These are phyloP conservation scores for Colletotrichum navitas DNA, from an alignment of 2,329 filamentous ascomycete genomes.

Conservation along the genomic window DNA sequence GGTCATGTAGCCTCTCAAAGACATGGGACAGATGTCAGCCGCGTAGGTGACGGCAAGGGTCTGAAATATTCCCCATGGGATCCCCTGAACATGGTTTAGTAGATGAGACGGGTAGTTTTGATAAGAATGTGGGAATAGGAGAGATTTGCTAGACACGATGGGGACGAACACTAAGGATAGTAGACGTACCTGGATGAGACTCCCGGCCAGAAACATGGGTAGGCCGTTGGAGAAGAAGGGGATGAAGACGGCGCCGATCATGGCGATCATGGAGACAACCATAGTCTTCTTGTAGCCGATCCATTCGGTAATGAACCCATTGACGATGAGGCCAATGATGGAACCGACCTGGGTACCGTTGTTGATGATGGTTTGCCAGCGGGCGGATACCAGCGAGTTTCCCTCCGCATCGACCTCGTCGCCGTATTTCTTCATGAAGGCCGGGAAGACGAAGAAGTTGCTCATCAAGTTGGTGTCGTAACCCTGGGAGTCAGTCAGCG, in stretches of 20 bases:
- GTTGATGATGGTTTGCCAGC: slow-evolving; percentile 64
- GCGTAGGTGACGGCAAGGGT: slow-evolving; percentile 55
- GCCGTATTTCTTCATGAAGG: slow-evolving; percentile 54
- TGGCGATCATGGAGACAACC: slow-evolving; percentile 54
- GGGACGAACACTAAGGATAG: too few relatives aligned
- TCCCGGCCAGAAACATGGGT: slow-evolving; percentile 55
- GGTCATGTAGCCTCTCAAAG: slow-evolving; percentile 46
- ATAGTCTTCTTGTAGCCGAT: slow-evolving; percentile 60
- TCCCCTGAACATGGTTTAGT: too few relatives aligned
- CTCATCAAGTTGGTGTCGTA: slow-evolving; percentile 53
- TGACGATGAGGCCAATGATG: slow-evolving; percentile 62
- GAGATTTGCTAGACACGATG: too few relatives aligned
- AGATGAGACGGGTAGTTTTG: too few relatives aligned
- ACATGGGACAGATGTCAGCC: slow-evolving; percentile 53
- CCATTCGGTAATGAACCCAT: slow-evolving; percentile 59
- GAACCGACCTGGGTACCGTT: slow-evolving; percentile 60
- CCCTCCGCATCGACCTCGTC: slow-evolving; percentile 52
- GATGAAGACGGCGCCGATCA: slow-evolving; percentile 60
- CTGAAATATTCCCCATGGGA: slow-evolving; percentile 53
- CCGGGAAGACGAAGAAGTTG: slow-evolving; percentile 55
- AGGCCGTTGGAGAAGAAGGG: slow-evolving; percentile 60
- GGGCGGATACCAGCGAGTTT: slow-evolving; percentile 60
- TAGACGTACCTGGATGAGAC: slow-evolving; percentile 53
- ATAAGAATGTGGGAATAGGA: too few relatives aligned
- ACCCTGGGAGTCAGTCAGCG: slow-evolving; percentile 45